phyloP scores from a whole-genome alignment of 208 protist species.

The Crithidia sp. region DNA sequence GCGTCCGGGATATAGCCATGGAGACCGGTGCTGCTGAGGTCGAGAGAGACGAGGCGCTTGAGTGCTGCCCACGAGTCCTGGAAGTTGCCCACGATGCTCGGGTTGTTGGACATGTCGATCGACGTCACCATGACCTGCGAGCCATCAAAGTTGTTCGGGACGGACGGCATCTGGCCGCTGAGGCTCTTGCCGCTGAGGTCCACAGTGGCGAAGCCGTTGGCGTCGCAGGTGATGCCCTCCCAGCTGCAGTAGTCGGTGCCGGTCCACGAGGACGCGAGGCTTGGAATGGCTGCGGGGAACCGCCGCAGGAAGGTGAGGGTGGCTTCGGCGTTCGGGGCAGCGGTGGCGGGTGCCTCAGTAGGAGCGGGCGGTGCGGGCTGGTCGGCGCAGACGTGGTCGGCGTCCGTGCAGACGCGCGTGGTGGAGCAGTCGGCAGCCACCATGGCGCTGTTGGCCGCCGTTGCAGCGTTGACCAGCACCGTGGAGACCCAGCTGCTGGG shows the following conservation, averaged over 20 bases:
- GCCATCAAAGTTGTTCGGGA: background rate
- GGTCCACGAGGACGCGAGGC: background rate
- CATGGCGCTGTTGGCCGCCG: background rate
- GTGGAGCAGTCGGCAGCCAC: background rate
- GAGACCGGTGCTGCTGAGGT: constrained; percentile 19
- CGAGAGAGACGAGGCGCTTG: background rate
- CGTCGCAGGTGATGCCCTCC: constrained; percentile 16
- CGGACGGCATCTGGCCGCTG: constrained; percentile 7
- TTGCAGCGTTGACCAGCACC: constrained; percentile 20
- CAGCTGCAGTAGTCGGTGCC: constrained; percentile 25
- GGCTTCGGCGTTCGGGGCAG: background rate
- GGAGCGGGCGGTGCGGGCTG: background rate
- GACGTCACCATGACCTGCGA: constrained; percentile 1
- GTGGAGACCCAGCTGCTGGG: background rate
- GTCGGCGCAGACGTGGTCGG: background rate
- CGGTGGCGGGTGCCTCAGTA: too few species aligned
- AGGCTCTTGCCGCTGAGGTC: constrained; percentile 19
- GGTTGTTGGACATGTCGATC: constrained; percentile 14
- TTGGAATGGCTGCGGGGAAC: background rate
- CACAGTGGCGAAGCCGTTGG: constrained; percentile 6
- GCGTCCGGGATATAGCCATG: background rate
- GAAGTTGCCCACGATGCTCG: constrained; percentile 1
- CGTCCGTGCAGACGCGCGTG: background rate
- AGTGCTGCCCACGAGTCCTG: constrained; percentile 9
- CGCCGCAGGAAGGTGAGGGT: background rate